Evolutionary conservation across 306 rosid species (phyloP), one percentile per base, ranked within the genome.

Genomic region (Pterocarpus santalinus): DNA sequence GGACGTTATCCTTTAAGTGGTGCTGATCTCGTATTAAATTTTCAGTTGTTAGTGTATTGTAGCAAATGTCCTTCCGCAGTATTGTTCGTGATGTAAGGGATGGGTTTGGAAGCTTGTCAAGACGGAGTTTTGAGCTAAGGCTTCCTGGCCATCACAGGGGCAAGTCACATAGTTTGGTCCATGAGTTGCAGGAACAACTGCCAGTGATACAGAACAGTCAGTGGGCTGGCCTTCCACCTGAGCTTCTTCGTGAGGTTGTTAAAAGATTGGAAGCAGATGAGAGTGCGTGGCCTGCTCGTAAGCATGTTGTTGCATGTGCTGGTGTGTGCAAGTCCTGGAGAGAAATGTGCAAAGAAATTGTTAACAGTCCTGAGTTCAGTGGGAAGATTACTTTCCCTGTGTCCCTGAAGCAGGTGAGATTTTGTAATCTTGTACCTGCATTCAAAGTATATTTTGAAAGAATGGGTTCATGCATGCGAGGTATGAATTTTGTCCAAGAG

Each of bases 321-420:
- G 92, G 89, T 3, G 98, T 94, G 30, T 94, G 98, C 85, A 88
- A 90, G 69, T 87, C 98, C 9, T 94, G 98, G 98, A 90, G 98
- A 90, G 97, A 90, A 64, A 91, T 91, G 90, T 92, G 98, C 87
- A 90, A 86, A 87, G 97, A 94, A 87, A 87, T 94, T 73, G 97
- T 92, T 64, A 85, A 64, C 72, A 65, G 81, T 80, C 97, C 90
- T 7, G 98, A 94, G 65, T 87, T 85, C 76, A 83, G 93, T 63
- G 98, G 97, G 78, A 90, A 91, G 84, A 89, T 94, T 74, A 94
- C 98, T 55, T 94, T 94, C 84, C 97, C 98, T 0, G 86, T 94
- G 66, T 89, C 97, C 72, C 76, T 94, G 65, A 94, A 94, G 96
- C 97, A 94, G 94, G 98, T 94, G 69, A 82, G 80, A 74, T 64